Evolutionary conservation across 2,329 filamentous ascomycete genomes (phyloP).

Genomic region (Aquanectria penicillioides): DNA sequence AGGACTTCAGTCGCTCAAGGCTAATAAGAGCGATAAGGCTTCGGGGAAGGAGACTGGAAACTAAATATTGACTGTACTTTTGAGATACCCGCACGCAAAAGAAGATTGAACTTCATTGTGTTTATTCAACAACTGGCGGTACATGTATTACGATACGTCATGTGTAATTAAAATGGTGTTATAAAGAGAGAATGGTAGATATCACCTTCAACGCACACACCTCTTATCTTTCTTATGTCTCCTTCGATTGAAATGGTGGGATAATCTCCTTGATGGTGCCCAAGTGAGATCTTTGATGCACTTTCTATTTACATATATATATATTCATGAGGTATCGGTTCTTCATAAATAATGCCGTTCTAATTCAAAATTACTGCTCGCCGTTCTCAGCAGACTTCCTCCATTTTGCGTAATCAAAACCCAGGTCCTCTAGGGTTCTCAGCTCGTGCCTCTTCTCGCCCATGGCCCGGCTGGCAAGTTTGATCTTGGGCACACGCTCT

Average conservation of each 20-base stretch:
- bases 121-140: too few relatives aligned
- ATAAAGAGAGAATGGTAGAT: too few relatives aligned
- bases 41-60: slow-evolving; percentile 20
- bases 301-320: neutral
- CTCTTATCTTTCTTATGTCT: too few relatives aligned
- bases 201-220: too few relatives aligned
- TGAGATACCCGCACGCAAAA: slow-evolving; percentile 3
- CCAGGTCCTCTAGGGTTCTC: slow-evolving; percentile 48
- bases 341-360: too few relatives aligned
- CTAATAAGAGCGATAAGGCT: slow-evolving; percentile 39
- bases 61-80: neutral
- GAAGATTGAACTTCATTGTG: too few relatives aligned
- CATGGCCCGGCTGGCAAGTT: slow-evolving; percentile 49
- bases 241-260: too few relatives aligned
- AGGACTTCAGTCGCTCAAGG: slow-evolving; percentile 57
- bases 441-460: slow-evolving; percentile 48
- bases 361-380: slow-evolving; percentile 19
- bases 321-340: too few relatives aligned
- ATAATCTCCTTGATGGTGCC: too few relatives aligned
- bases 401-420: slow-evolving; percentile 50
- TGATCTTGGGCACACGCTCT: slow-evolving; percentile 52
- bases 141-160: too few relatives aligned
- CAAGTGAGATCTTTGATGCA: neutral
- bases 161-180: too few relatives aligned
- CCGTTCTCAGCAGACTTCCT: slow-evolving; percentile 35